Evolutionary conservation across 768 basidiomycete genomes (phyloP), one percentile per base, ranked within the genome.

Genomic region (Tephrocybe sp.): DNA sequence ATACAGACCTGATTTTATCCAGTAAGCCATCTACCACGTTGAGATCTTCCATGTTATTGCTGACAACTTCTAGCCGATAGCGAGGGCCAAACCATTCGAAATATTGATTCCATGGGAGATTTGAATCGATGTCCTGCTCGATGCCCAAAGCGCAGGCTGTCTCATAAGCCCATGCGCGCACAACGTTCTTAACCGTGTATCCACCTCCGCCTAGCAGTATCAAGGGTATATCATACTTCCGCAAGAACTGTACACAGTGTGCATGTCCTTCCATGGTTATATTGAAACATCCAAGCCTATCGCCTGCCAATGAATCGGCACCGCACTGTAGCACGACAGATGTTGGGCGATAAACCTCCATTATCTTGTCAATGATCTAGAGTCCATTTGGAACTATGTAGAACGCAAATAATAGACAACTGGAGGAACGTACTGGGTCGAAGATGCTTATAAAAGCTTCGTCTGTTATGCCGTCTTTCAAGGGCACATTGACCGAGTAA

Each of bases 41-140:
- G 59, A 90, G 69, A 61, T 98, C 92, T 53, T 97, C 94, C 88
- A 95, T 91, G 61, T 98, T 98, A 60, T 88, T 97, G 54, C 80
- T 77, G 21, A 83, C 77, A 1, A 99, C 94, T 61, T 97, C 94
- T 30, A 99, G 74, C 53, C 94, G 77, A 68, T 94, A 99, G 53
- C 94, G 74, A 13, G 95, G 95, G 0, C 94, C 97, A 64, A 94
- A 98, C 86, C 94, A 99, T 66, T 98, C 95, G 63, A 97, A 91
- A 65, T 93, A 95, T 57, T 85, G 81, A 66, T 86, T 90, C 82
- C 84, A 92, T 1, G 89, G 90, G 49, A 93, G 68, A 57, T 89
- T 86, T 16, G 78, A 76, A 61, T 91, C 85, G 46, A 90, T 84
- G 11, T 78, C 78, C 34, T 89, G 72, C 61, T 94, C 87, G 38